Evolutionary conservation across 371 early-diverging fungal species (phyloP).

Genomic region (Lichtheimia ornata): DNA sequence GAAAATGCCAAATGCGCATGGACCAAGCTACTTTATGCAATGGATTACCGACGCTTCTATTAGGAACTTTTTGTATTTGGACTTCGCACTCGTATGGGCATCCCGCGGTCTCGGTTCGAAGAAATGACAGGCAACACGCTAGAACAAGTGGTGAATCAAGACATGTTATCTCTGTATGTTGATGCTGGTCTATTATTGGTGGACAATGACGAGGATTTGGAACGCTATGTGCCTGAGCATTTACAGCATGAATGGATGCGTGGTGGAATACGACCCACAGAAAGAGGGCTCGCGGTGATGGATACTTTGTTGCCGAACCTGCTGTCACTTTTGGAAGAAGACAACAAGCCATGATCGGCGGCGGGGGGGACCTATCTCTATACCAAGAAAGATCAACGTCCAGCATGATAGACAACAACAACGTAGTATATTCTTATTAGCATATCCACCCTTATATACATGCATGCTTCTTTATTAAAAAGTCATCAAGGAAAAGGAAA

Average conservation of each 20-base stretch:
- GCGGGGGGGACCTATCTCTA: no score
- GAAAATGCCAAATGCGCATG: no score
- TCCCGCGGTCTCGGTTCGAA: slow-evolving; percentile 41
- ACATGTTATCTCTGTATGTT: slow-evolving; percentile 22
- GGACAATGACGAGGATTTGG: slow-evolving; percentile 12
- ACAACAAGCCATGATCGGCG: no score
- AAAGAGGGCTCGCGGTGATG: slow-evolving; percentile 38
- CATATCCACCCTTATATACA: no score
- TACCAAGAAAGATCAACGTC: no score
- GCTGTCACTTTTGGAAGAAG: neutral
- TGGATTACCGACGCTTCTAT: neutral
- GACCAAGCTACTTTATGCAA: neutral
- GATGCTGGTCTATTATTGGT: slow-evolving; percentile 27
- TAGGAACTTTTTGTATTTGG: slow-evolving; percentile 74
- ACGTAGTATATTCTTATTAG: no score
- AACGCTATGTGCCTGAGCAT: slow-evolving; percentile 20
- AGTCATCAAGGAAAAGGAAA: no score
- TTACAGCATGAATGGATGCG: slow-evolving; percentile 18
- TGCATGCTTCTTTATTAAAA: no score
- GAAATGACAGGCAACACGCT: slow-evolving; percentile 29
- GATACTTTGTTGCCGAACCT: slow-evolving; percentile 39
- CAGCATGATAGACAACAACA: no score
- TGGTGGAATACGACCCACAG: slow-evolving; percentile 45
- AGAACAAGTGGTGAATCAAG: slow-evolving; percentile 29
- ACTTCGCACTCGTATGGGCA: slow-evolving; percentile 65